These are phyloP conservation scores for Plasmodium malariae DNA, from an alignment of 169 alveolate species.

Conservation along the genomic window DNA sequence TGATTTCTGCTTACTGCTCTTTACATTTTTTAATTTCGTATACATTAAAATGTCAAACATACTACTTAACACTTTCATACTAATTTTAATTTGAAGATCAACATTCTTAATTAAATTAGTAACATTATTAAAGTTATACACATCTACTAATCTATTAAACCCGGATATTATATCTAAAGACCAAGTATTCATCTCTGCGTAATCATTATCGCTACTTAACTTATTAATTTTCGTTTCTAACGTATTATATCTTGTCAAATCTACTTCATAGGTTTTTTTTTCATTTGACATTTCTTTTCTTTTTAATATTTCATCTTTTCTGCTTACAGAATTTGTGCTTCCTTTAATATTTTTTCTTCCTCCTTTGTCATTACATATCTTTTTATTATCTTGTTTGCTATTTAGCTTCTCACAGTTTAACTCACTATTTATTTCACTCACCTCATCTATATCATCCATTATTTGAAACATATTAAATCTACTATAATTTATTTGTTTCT, in stretches of 20 bases:
- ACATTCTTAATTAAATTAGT: conserved; percentile 62
- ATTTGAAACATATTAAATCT: conserved; percentile 35
- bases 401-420: neutral
- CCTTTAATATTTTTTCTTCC: conserved; percentile 19
- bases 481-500: neutral
- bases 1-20: conserved; percentile 56
- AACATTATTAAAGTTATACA: conserved; percentile 62
- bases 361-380: conserved; percentile 11
- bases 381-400: conserved; percentile 27
- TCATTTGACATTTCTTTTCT: conserved; percentile 66
- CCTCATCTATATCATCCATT: conserved; percentile 37
- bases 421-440: conserved; percentile 17
- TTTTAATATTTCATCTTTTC: conserved; percentile 73
- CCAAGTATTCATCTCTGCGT: conserved; percentile 74
- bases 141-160: conserved; percentile 77
- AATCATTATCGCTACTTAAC: conserved; percentile 56
- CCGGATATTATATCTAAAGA: conserved; percentile 75
- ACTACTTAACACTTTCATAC: conserved; percentile 46
- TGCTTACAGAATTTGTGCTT: conserved; percentile 20
- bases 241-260: conserved; percentile 56
- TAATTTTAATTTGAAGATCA: conserved; percentile 56
- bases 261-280: conserved; percentile 69
- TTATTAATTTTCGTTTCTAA: conserved; percentile 48
- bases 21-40: conserved; percentile 69
- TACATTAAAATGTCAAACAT: conserved; percentile 71